These are phyloP conservation scores for Fusarium redolens DNA, from an alignment of 2,329 filamentous ascomycete genomes.

Conservation along the genomic window DNA sequence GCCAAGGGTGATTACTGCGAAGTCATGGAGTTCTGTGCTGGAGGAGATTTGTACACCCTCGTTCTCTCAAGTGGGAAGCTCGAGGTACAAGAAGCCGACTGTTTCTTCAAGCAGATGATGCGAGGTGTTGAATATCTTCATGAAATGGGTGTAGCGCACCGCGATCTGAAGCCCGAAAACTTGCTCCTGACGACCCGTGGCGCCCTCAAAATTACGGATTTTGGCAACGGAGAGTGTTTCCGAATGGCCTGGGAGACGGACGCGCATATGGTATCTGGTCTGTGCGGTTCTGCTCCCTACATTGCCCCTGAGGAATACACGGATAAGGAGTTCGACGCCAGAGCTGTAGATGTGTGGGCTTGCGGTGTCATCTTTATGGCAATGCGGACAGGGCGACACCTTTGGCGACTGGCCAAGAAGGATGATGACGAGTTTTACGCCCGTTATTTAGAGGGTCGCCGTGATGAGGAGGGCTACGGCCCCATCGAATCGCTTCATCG, in stretches of 20 bases:
- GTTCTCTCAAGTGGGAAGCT: slow-evolving; percentile 92
- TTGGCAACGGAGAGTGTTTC: slow-evolving; percentile 99
- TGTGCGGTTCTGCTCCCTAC: slow-evolving; percentile 96
- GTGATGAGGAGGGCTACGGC: slow-evolving; percentile 94
- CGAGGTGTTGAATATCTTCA: slow-evolving; percentile 98
- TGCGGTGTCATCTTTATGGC: slow-evolving; percentile 99
- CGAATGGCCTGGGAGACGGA: slow-evolving; percentile 99
- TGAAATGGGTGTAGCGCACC: slow-evolving; percentile 98
- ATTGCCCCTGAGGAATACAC: slow-evolving; percentile 97
- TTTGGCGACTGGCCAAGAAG: slow-evolving; percentile 97
- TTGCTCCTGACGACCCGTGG: slow-evolving; percentile 92
- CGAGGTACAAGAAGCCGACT: slow-evolving; percentile 92
- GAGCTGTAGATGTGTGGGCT: slow-evolving; percentile 98
- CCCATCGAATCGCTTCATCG: slow-evolving; percentile 95
- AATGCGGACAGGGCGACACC: slow-evolving; percentile 94
- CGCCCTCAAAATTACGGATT: slow-evolving; percentile 96
- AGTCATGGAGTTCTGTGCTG: slow-evolving; percentile 99
- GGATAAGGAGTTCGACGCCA: slow-evolving; percentile 94
- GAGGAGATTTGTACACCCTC: slow-evolving; percentile 93
- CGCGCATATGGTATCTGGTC: slow-evolving; percentile 95
- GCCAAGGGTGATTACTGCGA: slow-evolving; percentile 98
- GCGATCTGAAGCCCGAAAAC: slow-evolving; percentile 97
- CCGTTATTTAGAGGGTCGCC: slow-evolving; percentile 90
- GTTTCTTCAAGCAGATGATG: slow-evolving; percentile 99
- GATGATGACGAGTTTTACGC: slow-evolving; percentile 98